phyloP scores from a whole-genome alignment of 2,329 filamentous ascomycete species.

The Colletotrichum tropicicola region DNA sequence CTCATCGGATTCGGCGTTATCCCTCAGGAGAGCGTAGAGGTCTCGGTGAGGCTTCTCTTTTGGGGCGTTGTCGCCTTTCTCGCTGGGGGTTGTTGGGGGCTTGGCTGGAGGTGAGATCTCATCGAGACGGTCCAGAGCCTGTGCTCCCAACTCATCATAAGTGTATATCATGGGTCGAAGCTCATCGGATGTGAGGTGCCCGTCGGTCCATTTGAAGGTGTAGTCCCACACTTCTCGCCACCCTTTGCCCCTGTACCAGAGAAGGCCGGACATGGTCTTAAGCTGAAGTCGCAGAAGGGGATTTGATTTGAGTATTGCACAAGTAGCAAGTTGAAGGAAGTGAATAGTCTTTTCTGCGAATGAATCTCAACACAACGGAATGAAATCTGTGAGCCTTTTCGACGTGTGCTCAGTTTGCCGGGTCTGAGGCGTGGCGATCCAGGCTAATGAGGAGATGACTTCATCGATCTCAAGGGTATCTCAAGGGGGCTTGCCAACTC shows the following conservation, averaged over 20 bases:
- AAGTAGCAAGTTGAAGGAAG: not conserved
- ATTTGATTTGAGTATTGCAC: not conserved
- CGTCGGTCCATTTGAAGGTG: constrained; percentile 73
- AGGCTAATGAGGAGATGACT: constrained; percentile 9
- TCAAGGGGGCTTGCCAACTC: not conserved
- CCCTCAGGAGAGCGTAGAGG: constrained; percentile 68
- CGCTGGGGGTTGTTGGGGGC: constrained; percentile 39
- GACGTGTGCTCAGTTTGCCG: not conserved
- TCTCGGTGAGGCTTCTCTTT: constrained; percentile 56
- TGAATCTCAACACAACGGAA: too few relatives aligned
- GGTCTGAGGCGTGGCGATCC: not conserved
- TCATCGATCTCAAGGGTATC: constrained; percentile 23
- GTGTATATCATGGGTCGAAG: constrained; percentile 68
- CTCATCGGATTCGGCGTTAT: constrained; percentile 65
- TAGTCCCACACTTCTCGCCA: constrained; percentile 64
- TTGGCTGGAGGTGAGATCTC: constrained; percentile 60
- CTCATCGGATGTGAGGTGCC: constrained; percentile 70
- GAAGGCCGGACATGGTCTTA: constrained; percentile 20
- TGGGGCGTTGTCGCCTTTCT: constrained; percentile 40
- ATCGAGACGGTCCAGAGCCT: constrained; percentile 72
- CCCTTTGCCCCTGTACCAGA: constrained; percentile 28
- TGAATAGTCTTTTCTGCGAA: too few relatives aligned
- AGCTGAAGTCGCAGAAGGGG: not conserved
- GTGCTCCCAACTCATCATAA: constrained; percentile 75
- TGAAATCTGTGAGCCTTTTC: too few relatives aligned